Evolutionary conservation across 371 early-diverging fungal genomes (phyloP), one percentile per base, ranked within the genome.

Genomic region (Nematocida major): DNA sequence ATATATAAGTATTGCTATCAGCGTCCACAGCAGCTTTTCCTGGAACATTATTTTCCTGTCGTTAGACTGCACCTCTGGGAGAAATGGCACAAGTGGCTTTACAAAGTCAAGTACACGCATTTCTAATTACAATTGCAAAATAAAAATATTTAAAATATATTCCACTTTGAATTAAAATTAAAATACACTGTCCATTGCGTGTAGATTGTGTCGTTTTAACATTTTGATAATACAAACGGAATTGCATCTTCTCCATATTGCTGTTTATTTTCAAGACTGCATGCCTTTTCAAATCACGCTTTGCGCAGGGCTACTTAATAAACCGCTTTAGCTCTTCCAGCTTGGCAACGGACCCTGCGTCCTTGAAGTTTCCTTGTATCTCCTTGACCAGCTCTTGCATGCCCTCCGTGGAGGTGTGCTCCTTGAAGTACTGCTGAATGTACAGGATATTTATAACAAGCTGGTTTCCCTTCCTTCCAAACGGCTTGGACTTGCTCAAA

Each of bases 11-110:
- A 98, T 88, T 3, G 97, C 93, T 80, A 96, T 90, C 18, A 91
- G 91, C 34, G 99, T 99, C 95, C 97, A 99, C 80, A 97, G 87
- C 67, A 97, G 88, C 87, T 93, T 97, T 86, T 97, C 94, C 78
- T 91, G 88, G 87, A 98, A 95, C 69, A 92, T 91, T 86, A 92
- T 93, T 89, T 93, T 94, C 85, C 94, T 89, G 83, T 90, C 92
- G 40, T 97, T 96, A 42, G 93, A 86, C 50, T 90, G 88, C 57
- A 99, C 92, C 87, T 96, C 96, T 30, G 99, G 99, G 83, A 99
- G 88, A 79, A 93, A 87, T 79, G 91, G 90, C 89, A 95, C 92
- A 85, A 98, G 97, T 57, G 99, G 99, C 89, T 91, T 88, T 82
- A 97, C 90, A 70, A 96, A 88, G 81, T 93, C 90, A 76, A 99